Conservation (phyloP, 1,139 yeast genomes). For the Taiozyma sp. region DNA sequence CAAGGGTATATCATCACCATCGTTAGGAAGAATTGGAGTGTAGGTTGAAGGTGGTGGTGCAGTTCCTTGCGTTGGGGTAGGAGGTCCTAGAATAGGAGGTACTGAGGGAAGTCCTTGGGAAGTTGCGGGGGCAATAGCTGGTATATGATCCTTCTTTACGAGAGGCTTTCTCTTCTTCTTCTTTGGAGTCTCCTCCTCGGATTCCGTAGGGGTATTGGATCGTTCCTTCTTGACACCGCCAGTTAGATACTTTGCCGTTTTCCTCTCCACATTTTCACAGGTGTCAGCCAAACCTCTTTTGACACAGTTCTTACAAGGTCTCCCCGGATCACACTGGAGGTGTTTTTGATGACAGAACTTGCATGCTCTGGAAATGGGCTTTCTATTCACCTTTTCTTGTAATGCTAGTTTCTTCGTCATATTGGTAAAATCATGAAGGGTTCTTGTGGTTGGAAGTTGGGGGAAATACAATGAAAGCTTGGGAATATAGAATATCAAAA, state of each 20-base stretch:
- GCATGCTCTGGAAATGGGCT: slow-evolving; percentile 67
- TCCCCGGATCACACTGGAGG: slow-evolving; percentile 50
- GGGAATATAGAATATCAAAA: neutral
- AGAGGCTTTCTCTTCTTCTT: neutral
- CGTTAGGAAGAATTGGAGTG: slow-evolving; percentile 4
- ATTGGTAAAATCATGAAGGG: neutral
- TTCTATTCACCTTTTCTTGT: slow-evolving; percentile 48
- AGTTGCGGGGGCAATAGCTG: neutral
- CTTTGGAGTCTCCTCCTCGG: neutral
- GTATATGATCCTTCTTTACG: neutral
- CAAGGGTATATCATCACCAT: neutral
- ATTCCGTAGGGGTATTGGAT: neutral
- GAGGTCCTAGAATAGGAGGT: no score
- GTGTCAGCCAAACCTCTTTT: slow-evolving; percentile 50
- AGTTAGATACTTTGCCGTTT: slow-evolving; percentile 35
- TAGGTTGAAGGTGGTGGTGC: neutral
- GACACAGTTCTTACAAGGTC: slow-evolving; percentile 70
- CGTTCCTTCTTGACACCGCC: neutral
- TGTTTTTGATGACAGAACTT: slow-evolving; percentile 68
- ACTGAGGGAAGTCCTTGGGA: no score
- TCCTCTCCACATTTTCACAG: slow-evolving; percentile 59
- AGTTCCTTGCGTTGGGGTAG: neutral
- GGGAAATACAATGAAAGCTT: neutral
- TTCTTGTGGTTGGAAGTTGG: neutral
- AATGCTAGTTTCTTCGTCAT: slow-evolving; percentile 61